A percentile compares a stretch with the other conserved stretches of the same genome.
These are phyloP conservation scores for Crataegus laevigata DNA, from an alignment of 306 rosid species.

Conservation along the genomic window DNA sequence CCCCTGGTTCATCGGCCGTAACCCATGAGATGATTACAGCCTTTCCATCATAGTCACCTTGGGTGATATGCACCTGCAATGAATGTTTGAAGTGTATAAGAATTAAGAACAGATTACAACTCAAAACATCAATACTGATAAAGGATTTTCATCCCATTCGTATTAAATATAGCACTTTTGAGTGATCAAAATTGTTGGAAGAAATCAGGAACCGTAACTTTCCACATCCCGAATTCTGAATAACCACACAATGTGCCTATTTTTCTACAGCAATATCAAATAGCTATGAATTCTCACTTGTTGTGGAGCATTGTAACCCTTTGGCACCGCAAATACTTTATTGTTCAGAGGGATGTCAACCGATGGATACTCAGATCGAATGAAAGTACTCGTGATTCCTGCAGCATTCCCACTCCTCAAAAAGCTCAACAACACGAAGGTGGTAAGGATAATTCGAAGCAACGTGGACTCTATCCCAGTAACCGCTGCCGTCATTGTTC, in stretches of 20 bases:
- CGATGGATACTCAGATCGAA: constrained; percentile 70
- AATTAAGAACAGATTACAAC: constrained; percentile 6
- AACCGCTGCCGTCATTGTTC: constrained; percentile 19
- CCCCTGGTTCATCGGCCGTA: constrained; percentile 61
- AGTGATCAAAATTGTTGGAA: background rate
- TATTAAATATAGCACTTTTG: background rate
- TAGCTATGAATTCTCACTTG: constrained; percentile 41
- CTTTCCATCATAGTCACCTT: constrained; percentile 92
- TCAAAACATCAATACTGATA: background rate
- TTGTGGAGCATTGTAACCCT: constrained; percentile 83
- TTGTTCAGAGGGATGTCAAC: constrained; percentile 64
- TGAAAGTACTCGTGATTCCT: constrained; percentile 66
- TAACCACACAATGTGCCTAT: background rate
- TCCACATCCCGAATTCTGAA: background rate
- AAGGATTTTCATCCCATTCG: background rate
- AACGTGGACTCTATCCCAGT: constrained; percentile 27
- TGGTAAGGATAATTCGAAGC: constrained; percentile 37
- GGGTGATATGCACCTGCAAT: constrained; percentile 84
- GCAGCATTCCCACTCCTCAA: constrained; percentile 52
- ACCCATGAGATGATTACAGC: constrained; percentile 93
- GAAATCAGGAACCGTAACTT: background rate
- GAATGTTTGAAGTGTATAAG: constrained; percentile 4
- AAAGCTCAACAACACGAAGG: constrained; percentile 36
- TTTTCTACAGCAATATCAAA: background rate
- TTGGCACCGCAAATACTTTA: constrained; percentile 59